A percentile compares a stretch with the other conserved stretches of the same genome.
Conservation (phyloP, 2,329 filamentous ascomycete species). For the Ceratocystis albifundus region DNA sequence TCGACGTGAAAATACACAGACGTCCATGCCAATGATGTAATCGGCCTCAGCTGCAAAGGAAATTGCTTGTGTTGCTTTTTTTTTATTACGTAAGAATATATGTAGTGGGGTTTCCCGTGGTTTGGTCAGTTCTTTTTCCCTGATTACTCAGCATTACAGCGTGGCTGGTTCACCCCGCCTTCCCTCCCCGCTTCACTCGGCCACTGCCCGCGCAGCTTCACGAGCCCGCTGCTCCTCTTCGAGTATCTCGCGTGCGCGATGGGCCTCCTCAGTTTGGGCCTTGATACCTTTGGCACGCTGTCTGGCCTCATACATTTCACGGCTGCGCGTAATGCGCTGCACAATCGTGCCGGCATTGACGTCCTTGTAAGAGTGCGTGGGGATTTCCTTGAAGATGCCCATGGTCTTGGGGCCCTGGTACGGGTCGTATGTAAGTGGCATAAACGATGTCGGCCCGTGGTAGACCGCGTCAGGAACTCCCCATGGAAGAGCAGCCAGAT, state of each 20-base stretch:
- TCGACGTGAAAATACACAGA: not conserved
- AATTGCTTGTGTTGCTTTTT: not conserved
- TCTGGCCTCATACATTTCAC: conserved; percentile 79
- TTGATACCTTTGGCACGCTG: conserved; percentile 87
- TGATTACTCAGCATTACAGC: not conserved
- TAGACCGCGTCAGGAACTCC: conserved; percentile 71
- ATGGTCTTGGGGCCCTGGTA: conserved; percentile 71
- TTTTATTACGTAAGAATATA: not conserved
- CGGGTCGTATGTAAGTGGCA: conserved; percentile 66
- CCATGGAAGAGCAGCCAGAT: conserved; percentile 63
- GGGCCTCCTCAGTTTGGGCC: conserved; percentile 58
- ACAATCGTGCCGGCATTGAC: conserved; percentile 93
- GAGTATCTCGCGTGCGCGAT: conserved; percentile 48
- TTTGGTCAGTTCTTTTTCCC: not conserved
- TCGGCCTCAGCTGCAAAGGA: not conserved
- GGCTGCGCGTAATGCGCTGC: conserved; percentile 73
- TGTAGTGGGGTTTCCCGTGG: too few species aligned
- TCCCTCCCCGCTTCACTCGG: not conserved
- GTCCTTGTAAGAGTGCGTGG: conserved; percentile 64
- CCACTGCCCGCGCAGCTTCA: conserved; percentile 33
- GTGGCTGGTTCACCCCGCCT: not conserved
- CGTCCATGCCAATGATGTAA: not conserved
- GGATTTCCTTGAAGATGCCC: conserved; percentile 73
- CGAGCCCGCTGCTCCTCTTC: conserved; percentile 46
- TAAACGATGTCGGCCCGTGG: conserved; percentile 90